Evolutionary conservation across 2,329 filamentous ascomycete genomes (phyloP), one percentile per base, ranked within the genome.

Genomic region (Graphilbum ipis-grandicollis): DNA sequence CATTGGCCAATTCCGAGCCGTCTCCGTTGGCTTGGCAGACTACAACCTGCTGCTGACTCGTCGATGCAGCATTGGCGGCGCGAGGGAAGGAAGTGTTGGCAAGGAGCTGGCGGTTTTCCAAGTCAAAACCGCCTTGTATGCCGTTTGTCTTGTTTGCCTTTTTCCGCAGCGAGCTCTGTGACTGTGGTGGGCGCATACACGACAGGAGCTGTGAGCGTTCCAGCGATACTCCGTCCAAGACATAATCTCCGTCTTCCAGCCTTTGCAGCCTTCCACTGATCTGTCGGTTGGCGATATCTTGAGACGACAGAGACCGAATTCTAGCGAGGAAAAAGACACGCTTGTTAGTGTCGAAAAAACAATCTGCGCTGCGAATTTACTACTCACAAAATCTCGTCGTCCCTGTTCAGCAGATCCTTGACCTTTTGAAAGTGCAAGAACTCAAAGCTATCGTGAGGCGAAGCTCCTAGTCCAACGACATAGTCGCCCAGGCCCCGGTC

Each of bases 401-500:
- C 84, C 36, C 88, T 77, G 46, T 81, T 79, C 40, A 93, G 60
- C 9, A 90, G 62, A 32, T 68, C 66, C 13, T 65, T 62, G 6
- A 93, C 67, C 17, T 69, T 64, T 52, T 83, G 78, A 48, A 83
- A 96, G 57, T 94, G 88, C 39, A 94, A 58, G 48, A 83, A 90
- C 56, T 96, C 88, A 46, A 82, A 94, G 33, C 70, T 74, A 15
- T 56, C 60, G n/a, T 66, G 67, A 28, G 60, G 56, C 21, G 50
- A 48, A 38, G 67, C 63, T 17, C 56, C 55, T 4, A 93, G 65
- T 55, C 92, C 81, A 22, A 93, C 82, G 9, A 71, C 71, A 54
- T 96, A 96, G 52, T 94, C 83, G 49, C 94, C 86, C 4, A 93
- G 58, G 0, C 83, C 84, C 83, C 84, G 93, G 41, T 84, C 65